These are phyloP conservation scores for Trypanosoma avium DNA, from an alignment of 208 protist genomes.

Conservation along the genomic window DNA sequence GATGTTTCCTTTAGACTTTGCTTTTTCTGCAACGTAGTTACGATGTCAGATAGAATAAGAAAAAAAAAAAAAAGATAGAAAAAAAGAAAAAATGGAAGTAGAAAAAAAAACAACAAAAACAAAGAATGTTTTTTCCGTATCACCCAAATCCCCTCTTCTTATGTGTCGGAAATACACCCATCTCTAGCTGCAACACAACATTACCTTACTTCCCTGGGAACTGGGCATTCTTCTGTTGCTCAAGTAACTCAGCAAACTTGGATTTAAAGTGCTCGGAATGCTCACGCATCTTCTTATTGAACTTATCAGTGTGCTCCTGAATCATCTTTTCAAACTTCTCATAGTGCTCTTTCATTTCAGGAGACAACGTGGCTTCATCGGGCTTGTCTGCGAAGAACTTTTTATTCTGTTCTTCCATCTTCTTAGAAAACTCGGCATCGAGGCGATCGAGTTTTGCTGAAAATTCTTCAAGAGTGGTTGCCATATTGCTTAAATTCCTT, in stretches of 20 bases:
- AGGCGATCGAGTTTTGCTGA: conserved; percentile 89
- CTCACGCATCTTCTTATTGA: conserved; percentile 93
- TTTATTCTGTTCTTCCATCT: conserved; percentile 93
- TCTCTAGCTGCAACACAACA: background rate
- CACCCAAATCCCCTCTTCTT: too few relatives aligned
- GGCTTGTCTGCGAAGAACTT: conserved; percentile 93
- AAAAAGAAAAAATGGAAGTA: too few relatives aligned
- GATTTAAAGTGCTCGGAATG: conserved; percentile 92
- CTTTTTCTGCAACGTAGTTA: too few relatives aligned
- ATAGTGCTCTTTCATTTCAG: conserved; percentile 93
- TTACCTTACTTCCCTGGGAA: conserved; percentile 77
- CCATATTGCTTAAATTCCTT: conserved; percentile 8
- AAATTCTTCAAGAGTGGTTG: conserved; percentile 88
- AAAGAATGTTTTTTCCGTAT: too few relatives aligned
- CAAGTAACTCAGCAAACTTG: conserved; percentile 88
- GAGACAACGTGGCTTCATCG: conserved; percentile 85
- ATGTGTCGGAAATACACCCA: too few relatives aligned
- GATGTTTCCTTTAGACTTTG: too few relatives aligned
- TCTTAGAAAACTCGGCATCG: conserved; percentile 88
- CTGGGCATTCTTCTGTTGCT: conserved; percentile 93
- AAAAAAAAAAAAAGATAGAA: too few relatives aligned
- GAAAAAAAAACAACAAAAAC: too few relatives aligned
- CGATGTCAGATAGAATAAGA: too few relatives aligned
- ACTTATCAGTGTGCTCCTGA: conserved; percentile 92
- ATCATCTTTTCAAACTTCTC: conserved; percentile 93